Conservation (phyloP, 1,284 basidiomycete species). For the Lignosus rhinocerotis region DNA sequence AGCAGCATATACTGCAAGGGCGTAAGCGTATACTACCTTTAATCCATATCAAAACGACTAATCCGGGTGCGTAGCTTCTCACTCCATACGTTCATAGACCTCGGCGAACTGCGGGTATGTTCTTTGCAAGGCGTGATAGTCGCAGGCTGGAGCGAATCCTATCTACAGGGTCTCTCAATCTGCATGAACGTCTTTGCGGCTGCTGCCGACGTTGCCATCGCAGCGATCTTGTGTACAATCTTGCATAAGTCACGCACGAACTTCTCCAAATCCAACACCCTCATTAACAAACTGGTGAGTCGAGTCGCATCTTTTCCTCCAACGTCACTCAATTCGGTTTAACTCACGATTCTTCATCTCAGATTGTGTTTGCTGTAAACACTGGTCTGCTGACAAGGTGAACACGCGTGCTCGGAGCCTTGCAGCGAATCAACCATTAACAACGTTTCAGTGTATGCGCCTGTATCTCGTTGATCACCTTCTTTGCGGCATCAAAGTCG, state of each 20-base stretch:
- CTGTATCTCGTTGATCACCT: conserved; percentile 52
- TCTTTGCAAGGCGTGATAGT: neutral
- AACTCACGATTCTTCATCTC: neutral
- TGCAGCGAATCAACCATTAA: neutral
- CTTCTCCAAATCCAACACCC: conserved; percentile 56
- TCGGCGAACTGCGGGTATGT: conserved; percentile 45
- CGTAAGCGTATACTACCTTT: conserved; percentile 9
- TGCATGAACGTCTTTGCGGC: conserved; percentile 55
- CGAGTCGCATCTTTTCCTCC: neutral
- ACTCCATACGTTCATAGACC: conserved; percentile 42
- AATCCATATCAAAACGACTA: neutral
- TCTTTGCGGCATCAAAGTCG: conserved; percentile 46
- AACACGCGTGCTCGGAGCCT: conserved; percentile 19
- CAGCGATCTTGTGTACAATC: conserved; percentile 47
- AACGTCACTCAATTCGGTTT: too few relatives aligned
- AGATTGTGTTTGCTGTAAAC: conserved; percentile 57
- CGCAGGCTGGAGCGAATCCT: neutral
- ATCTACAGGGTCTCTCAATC: conserved; percentile 50
- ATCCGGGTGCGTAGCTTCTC: conserved; percentile 7
- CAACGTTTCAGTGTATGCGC: conserved; percentile 44
- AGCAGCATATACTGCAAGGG: conserved; percentile 19
- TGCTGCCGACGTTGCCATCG: conserved; percentile 51
- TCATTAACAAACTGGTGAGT: conserved; percentile 55
- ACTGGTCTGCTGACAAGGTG: conserved; percentile 52
- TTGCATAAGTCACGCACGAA: conserved; percentile 53